Evolutionary conservation across 352 stramenopile genomes (phyloP).

Genomic region (Lagenidium sp.): DNA sequence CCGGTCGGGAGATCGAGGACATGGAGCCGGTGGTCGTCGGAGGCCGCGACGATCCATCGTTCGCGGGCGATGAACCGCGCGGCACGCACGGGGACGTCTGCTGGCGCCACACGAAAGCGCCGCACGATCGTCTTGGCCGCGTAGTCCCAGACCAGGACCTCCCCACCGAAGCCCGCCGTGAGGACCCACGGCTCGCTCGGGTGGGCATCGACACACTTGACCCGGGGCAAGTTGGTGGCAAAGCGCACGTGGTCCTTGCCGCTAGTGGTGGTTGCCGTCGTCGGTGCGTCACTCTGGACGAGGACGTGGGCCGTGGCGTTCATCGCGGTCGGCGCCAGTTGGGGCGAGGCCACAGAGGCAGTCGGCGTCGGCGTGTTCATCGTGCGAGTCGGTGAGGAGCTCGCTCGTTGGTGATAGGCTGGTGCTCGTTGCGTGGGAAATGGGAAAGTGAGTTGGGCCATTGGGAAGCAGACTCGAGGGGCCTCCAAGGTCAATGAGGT

Average conservation of each 20-base stretch:
- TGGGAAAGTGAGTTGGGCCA: slow-evolving; percentile 1
- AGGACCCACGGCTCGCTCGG: slow-evolving; percentile 88
- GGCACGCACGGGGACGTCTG: slow-evolving; percentile 71
- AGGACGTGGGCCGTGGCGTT: background rate
- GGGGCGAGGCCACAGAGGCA: background rate
- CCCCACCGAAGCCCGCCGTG: slow-evolving; percentile 84
- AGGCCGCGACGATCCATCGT: slow-evolving; percentile 79
- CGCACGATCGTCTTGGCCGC: slow-evolving; percentile 55
- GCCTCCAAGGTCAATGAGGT: too few relatives aligned
- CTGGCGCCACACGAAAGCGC: slow-evolving; percentile 73
- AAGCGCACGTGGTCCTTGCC: background rate
- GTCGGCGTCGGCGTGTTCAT: background rate
- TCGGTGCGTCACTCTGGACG: too few relatives aligned
- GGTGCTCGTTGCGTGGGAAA: background rate
- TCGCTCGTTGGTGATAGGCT: background rate
- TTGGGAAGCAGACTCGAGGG: too few relatives aligned
- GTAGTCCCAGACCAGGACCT: slow-evolving; percentile 91
- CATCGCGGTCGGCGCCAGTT: background rate
- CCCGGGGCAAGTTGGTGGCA: slow-evolving; percentile 54
- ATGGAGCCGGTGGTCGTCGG: slow-evolving; percentile 84
- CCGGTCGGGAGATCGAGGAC: slow-evolving; percentile 95
- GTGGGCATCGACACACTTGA: slow-evolving; percentile 92
- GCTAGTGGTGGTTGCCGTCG: too few relatives aligned
- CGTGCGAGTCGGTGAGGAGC: background rate
- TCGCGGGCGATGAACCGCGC: slow-evolving; percentile 76